Evolutionary conservation across 1,284 basidiomycete species (phyloP).

Genomic region (Vanrija sp.): DNA sequence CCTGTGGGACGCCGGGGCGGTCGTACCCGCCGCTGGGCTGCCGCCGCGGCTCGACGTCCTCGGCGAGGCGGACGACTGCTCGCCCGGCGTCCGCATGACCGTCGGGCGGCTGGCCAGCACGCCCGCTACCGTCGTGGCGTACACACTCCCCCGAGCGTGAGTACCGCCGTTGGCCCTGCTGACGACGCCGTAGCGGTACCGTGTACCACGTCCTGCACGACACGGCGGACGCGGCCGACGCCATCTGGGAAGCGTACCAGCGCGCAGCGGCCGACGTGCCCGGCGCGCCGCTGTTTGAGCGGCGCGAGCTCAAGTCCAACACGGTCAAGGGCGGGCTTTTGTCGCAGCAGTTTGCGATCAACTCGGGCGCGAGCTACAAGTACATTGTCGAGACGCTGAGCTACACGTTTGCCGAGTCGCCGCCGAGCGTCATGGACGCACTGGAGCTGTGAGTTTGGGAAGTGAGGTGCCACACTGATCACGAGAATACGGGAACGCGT

Average conservation of each 20-base stretch:
- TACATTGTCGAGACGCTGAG: constrained; percentile 40
- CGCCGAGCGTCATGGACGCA: constrained; percentile 31
- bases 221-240: constrained; percentile 13
- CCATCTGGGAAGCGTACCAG: constrained; percentile 34
- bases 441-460: constrained; percentile 27
- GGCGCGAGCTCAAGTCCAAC: constrained; percentile 25
- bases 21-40: not conserved
- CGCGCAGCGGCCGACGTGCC: constrained; percentile 20
- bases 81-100: not conserved
- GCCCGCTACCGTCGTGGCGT: constrained; percentile 7
- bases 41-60: not conserved
- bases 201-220: constrained; percentile 33
- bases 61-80: constrained; percentile 3
- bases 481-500: constrained; percentile 21
- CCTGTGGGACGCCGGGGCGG: not conserved
- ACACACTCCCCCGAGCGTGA: constrained; percentile 13
- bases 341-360: constrained; percentile 44
- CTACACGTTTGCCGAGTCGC: constrained; percentile 34
- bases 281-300: constrained; percentile 30
- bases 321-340: constrained; percentile 24
- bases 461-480: constrained; percentile 1
- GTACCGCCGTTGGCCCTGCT: not conserved
- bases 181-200: constrained; percentile 18
- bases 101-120: not conserved
- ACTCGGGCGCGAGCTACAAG: constrained; percentile 43